Evolutionary conservation across 148 eudicot species (phyloP).

Genomic region (Diospyros kaki): DNA sequence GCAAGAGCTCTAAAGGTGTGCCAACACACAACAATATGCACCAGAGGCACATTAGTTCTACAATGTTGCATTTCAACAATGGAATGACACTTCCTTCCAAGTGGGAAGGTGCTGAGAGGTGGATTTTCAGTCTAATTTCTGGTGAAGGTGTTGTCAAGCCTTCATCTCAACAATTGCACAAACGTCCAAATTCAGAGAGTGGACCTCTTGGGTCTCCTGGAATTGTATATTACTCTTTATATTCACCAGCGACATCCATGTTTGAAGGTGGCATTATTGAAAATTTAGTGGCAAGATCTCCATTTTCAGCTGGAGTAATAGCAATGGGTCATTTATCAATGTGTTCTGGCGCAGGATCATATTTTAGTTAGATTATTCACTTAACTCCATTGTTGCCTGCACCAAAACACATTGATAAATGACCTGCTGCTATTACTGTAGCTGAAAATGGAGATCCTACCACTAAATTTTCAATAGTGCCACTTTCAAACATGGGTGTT

Average conservation of each 20-base stretch:
- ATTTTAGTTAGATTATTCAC: too few species aligned
- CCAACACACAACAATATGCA: conserved; percentile 44
- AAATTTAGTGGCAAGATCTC: conserved; percentile 45
- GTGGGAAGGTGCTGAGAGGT: conserved; percentile 99
- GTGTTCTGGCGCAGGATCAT: conserved; percentile 16
- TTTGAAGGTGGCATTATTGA: conserved; percentile 47
- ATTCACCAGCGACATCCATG: conserved; percentile 60
- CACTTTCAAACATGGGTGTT: conserved; percentile 49
- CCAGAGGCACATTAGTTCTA: conserved; percentile 51
- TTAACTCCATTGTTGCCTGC: conserved; percentile 22
- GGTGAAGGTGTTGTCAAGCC: conserved; percentile 52
- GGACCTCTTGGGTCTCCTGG: conserved; percentile 94
- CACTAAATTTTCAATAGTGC: conserved; percentile 31
- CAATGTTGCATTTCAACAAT: conserved; percentile 52
- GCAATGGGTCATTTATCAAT: conserved; percentile 46
- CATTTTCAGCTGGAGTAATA: conserved; percentile 61
- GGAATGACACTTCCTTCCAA: conserved; percentile 83
- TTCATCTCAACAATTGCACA: conserved; percentile 49
- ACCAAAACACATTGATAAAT: conserved; percentile 34
- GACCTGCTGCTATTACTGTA: conserved; percentile 47
- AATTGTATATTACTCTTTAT: conserved; percentile 49
- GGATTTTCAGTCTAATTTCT: conserved; percentile 82
- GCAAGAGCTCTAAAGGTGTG: conserved; percentile 93
- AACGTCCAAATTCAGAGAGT: conserved; percentile 81
- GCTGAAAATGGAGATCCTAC: conserved; percentile 69